phyloP scores from a whole-genome alignment of 352 stramenopile genomes.

The Phytophthora vignae region DNA sequence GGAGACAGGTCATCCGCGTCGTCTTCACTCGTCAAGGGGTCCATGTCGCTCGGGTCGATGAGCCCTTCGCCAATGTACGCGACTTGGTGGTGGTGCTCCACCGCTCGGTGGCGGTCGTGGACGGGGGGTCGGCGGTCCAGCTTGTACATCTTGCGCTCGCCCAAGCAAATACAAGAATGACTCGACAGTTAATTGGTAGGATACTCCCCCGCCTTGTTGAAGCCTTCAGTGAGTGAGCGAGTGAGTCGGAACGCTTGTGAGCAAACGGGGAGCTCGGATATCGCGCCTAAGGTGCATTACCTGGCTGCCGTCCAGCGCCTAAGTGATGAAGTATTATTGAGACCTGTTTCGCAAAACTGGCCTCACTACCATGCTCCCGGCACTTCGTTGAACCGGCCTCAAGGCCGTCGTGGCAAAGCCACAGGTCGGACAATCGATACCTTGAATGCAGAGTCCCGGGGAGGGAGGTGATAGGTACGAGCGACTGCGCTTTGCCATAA shows the following conservation, averaged over 20 bases:
- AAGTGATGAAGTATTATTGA: slow-evolving; percentile 1
- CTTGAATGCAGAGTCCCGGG: not conserved
- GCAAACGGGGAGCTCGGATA: not conserved
- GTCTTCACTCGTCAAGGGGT: slow-evolving; percentile 41
- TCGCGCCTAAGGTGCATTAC: slow-evolving; percentile 1
- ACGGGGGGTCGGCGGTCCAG: slow-evolving; percentile 1
- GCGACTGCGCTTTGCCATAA: not conserved
- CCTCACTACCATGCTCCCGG: not conserved
- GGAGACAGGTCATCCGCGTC: slow-evolving; percentile 28
- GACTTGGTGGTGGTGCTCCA: slow-evolving; percentile 10
- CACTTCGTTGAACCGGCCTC: not conserved
- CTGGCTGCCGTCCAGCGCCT: not conserved
- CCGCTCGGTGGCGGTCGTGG: slow-evolving; percentile 4
- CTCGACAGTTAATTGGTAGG: not conserved
- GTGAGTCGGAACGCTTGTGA: not conserved
- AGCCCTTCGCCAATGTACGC: slow-evolving; percentile 69
- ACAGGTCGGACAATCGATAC: not conserved
- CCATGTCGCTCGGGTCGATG: slow-evolving; percentile 40
- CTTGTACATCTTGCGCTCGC: slow-evolving; percentile 4
- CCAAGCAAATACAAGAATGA: not conserved
- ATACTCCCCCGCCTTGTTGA: not conserved
- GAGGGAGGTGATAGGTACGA: not conserved
- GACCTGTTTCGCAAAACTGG: slow-evolving; percentile 2
- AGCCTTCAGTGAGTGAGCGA: not conserved
- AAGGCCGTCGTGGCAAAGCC: not conserved